Evolutionary conservation across 2,329 filamentous ascomycete species (phyloP), one percentile per base, ranked within the genome.

Genomic region (Cladobotryum mycophilum): DNA sequence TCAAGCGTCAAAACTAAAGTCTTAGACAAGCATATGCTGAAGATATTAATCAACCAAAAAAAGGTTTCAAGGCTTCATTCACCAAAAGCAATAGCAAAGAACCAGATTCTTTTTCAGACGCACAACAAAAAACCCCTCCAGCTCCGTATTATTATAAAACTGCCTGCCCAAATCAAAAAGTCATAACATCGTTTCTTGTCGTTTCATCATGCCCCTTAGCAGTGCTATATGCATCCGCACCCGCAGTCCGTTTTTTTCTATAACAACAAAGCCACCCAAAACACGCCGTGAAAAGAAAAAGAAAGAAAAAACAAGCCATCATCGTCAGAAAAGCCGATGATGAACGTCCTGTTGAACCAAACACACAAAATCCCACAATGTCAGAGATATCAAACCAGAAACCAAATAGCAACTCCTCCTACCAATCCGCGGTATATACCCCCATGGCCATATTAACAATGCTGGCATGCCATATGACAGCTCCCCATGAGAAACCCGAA

Each of bases 271-370:
- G 48, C 48, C 37, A 6, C 38, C 46, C 46, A 35, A 20, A 43
- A 51, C 36, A 43, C 49, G 48, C 51, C 51, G 14, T 40, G 12
- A 14, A 81, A 61, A n/a, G n/a, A n/a, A n/a, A n/a, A n/a, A n/a
- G n/a, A n/a, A n/a, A n/a, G n/a, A 85, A 86, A 64, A 87, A 87
- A 55, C 68, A 90, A 47, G 81, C 90, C 67, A 86, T 86, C 1
- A 82, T 79, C 25, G 25, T 30, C 25, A 45, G 25, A 14, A 34
- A 36, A 17, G 22, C 34, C 15, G 13, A 41, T 12, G 22, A 22
- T 5, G 46, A 49, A 37, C 41, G 36, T n/a, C 36, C 6, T 40
- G 37, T 14, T 40, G 37, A 22, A 18, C 33, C 25, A 9, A 43
- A 52, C 12, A 14, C n/a, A 42, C 7, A 22, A 42, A 42, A 42